phyloP scores from a whole-genome alignment of 129 eudicot genomes.

The Ambrosia artemisiifolia region DNA sequence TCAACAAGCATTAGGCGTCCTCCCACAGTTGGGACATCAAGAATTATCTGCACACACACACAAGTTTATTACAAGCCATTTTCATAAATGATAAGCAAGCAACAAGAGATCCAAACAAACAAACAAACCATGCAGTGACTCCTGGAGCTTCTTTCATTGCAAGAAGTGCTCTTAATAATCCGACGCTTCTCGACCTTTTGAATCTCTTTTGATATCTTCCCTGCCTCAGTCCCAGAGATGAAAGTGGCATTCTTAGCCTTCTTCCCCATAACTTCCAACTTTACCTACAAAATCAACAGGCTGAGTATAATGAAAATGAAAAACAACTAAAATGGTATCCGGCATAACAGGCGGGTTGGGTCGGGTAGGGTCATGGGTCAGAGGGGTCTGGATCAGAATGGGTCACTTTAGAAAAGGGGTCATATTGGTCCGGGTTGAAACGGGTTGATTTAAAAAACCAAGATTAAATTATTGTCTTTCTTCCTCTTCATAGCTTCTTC shows the following conservation, averaged over 20 bases:
- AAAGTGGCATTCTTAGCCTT: slow-evolving; percentile 99
- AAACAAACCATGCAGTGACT: slow-evolving; percentile 92
- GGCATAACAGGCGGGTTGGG: no score
- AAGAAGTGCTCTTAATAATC: slow-evolving; percentile 78
- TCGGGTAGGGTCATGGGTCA: no score
- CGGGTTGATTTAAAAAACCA: no score
- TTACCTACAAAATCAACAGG: slow-evolving; percentile 44
- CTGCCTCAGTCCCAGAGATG: slow-evolving; percentile 91
- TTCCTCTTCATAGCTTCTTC: no score
- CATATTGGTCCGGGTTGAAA: no score
- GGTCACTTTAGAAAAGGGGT: no score
- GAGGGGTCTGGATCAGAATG: no score
- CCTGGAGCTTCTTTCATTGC: slow-evolving; percentile 96
- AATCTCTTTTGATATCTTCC: slow-evolving; percentile 88
- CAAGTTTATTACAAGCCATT: neutral
- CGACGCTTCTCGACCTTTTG: slow-evolving; percentile 98
- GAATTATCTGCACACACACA: slow-evolving; percentile 54
- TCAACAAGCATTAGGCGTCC: slow-evolving; percentile 98
- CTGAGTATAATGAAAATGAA: no score
- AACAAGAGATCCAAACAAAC: neutral
- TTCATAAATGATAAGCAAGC: neutral
- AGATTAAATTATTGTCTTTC: no score
- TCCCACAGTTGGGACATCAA: slow-evolving; percentile 96
- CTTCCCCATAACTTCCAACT: slow-evolving; percentile 93
- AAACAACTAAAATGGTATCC: no score